These are phyloP conservation scores for Antrodiella citrinella DNA, from an alignment of 768 basidiomycete species.

Conservation along the genomic window DNA sequence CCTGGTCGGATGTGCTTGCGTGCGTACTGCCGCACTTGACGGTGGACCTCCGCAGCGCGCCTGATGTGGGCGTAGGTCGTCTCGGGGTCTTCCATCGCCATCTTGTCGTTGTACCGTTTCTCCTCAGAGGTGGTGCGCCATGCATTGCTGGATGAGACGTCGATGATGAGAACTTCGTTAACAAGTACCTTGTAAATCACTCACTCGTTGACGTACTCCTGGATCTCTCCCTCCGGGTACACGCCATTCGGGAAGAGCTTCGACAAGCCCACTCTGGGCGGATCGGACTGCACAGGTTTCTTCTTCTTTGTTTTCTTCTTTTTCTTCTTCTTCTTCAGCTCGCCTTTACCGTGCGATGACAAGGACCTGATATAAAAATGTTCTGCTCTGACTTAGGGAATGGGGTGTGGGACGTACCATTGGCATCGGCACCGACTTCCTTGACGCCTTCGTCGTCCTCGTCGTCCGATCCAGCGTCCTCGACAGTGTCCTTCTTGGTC, in stretches of 20 bases:
- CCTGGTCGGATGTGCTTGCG: conserved; percentile 83
- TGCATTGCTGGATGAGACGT: conserved; percentile 50
- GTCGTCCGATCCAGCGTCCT: conserved; percentile 11
- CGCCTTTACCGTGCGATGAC: conserved; percentile 34
- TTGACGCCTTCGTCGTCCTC: conserved; percentile 16
- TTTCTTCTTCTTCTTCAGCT: conserved; percentile 93
- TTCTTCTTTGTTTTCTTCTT: conserved; percentile 82
- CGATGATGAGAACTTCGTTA: background rate
- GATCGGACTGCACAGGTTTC: conserved; percentile 74
- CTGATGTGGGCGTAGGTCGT: conserved; percentile 86
- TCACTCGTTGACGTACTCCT: conserved; percentile 88
- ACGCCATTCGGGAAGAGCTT: conserved; percentile 82
- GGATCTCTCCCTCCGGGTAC: conserved; percentile 88
- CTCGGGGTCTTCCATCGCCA: conserved; percentile 73
- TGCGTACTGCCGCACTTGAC: conserved; percentile 80
- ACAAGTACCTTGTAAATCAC: conserved; percentile 23
- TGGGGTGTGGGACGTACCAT: conserved; percentile 5
- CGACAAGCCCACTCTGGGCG: conserved; percentile 81
- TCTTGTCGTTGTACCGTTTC: conserved; percentile 72
- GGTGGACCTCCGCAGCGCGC: conserved; percentile 91
- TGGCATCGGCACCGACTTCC: conserved; percentile 17
- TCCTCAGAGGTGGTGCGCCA: conserved; percentile 91
- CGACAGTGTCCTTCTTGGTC: conserved; percentile 3
- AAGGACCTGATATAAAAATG: background rate
- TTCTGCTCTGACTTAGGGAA: too few relatives aligned